Evolutionary conservation across 768 basidiomycete species (phyloP).

Genomic region (Amyloporia xantha): DNA sequence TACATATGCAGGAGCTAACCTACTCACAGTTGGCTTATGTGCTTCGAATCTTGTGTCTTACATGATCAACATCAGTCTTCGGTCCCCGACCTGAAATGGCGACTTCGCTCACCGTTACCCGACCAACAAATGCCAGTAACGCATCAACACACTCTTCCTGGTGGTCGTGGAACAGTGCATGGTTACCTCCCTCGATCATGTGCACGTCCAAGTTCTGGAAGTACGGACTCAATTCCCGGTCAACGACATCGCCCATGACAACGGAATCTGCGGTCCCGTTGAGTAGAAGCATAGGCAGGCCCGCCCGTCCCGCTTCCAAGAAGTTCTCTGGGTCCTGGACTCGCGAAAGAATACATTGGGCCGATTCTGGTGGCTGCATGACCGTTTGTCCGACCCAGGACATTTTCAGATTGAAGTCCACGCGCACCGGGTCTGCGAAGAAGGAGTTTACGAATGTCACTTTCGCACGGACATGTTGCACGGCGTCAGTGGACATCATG

Average conservation of each 20-base stretch:
- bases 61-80: too few relatives aligned
- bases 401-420: not conserved
- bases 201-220: constrained; percentile 29
- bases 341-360: constrained; percentile 5
- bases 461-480: constrained; percentile 7
- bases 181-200: constrained; percentile 26
- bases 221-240: constrained; percentile 22
- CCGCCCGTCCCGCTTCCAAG: constrained; percentile 10
- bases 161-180: constrained; percentile 28
- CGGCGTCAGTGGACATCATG: constrained; percentile 9
- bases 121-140: constrained; percentile 12
- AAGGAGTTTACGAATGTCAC: constrained; percentile 13
- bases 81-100: too few relatives aligned
- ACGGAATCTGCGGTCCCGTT: constrained; percentile 13
- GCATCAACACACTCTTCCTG: constrained; percentile 21
- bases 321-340: constrained; percentile 8
- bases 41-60: too few relatives aligned
- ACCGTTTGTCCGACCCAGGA: constrained; percentile 6
- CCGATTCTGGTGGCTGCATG: constrained; percentile 9
- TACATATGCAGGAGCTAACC: too few relatives aligned
- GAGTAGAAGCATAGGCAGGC: constrained; percentile 14
- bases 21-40: too few relatives aligned
- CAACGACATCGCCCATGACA: constrained; percentile 21
- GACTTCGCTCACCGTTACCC: constrained; percentile 12
- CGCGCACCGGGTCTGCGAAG: constrained; percentile 3